Conservation (phyloP, 2,329 filamentous ascomycete genomes). For the Xylaria sp. region DNA sequence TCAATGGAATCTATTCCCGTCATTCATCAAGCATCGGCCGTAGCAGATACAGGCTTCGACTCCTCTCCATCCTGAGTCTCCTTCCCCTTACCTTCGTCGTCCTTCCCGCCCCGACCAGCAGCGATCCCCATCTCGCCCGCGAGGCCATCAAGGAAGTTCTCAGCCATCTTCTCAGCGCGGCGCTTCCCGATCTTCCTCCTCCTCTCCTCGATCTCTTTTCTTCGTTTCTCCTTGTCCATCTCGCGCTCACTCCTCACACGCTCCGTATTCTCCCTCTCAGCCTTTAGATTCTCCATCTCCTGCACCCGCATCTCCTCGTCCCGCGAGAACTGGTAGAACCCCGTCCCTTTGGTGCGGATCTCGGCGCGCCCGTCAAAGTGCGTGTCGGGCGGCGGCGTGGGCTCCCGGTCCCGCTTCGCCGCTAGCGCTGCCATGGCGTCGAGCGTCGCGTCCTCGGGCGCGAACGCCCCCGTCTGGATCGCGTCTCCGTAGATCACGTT, state of each 20-base stretch:
- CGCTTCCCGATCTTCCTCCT: constrained; percentile 69
- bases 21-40: background rate
- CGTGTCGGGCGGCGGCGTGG: constrained; percentile 80
- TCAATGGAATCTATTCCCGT: too few relatives aligned
- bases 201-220: constrained; percentile 71
- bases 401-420: constrained; percentile 77
- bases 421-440: constrained; percentile 83
- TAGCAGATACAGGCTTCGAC: background rate
- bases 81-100: background rate
- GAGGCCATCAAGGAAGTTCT: constrained; percentile 51
- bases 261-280: constrained; percentile 66
- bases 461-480: constrained; percentile 85
- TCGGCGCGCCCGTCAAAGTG: constrained; percentile 91
- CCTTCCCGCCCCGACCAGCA: background rate
- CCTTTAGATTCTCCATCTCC: constrained; percentile 83
- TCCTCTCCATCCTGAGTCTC: constrained; percentile 1
- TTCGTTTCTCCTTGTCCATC: constrained; percentile 71
- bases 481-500: constrained; percentile 86
- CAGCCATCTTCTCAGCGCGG: constrained; percentile 52
- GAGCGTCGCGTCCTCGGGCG: constrained; percentile 68
- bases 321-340: constrained; percentile 90
- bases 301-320: constrained; percentile 67
- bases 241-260: constrained; percentile 73
- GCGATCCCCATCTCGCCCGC: constrained; percentile 45
- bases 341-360: constrained; percentile 86